Evolutionary conservation across 495 filamentous ascomycete species (phyloP).

Genomic region (Aspergillus nidulans): DNA sequence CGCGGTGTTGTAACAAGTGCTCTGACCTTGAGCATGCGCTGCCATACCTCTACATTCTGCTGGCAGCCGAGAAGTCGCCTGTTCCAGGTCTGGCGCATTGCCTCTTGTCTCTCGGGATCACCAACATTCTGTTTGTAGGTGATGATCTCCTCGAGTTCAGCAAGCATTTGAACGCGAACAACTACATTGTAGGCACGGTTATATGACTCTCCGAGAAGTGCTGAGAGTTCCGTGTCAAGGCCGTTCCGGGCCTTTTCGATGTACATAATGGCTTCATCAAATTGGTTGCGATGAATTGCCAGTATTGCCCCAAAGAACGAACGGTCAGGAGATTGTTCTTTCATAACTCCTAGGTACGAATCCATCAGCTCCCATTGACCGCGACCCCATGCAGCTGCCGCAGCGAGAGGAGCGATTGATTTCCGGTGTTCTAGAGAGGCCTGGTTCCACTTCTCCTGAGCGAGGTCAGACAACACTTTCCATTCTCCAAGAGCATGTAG

Average conservation of each 20-base stretch:
- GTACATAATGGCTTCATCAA: conserved; percentile 76
- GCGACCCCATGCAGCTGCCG: conserved; percentile 95
- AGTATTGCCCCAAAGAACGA: conserved; percentile 97
- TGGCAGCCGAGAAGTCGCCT: conserved; percentile 91
- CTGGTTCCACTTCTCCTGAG: conserved; percentile 88
- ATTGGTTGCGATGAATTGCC: conserved; percentile 89
- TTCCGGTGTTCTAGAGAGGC: conserved; percentile 79
- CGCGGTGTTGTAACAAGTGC: conserved; percentile 83
- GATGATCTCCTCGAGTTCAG: conserved; percentile 97
- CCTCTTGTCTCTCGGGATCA: conserved; percentile 77
- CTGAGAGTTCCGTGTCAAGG: conserved; percentile 90
- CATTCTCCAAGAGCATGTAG: conserved; percentile 95
- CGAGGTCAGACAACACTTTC: conserved; percentile 82
- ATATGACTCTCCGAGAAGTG: conserved; percentile 92
- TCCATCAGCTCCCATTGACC: conserved; percentile 98
- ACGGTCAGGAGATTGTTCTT: conserved; percentile 82
- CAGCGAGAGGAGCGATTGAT: conserved; percentile 84
- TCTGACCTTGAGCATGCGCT: conserved; percentile 92
- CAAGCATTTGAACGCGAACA: conserved; percentile 96
- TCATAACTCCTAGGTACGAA: conserved; percentile 91
- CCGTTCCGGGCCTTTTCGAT: conserved; percentile 90
- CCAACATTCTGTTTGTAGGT: conserved; percentile 84
- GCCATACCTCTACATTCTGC: conserved; percentile 97
- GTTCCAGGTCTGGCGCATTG: conserved; percentile 91
- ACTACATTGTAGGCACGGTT: conserved; percentile 94